phyloP scores from a whole-genome alignment of 2,329 filamentous ascomycete species.

The Colletotrichum paranaense region DNA sequence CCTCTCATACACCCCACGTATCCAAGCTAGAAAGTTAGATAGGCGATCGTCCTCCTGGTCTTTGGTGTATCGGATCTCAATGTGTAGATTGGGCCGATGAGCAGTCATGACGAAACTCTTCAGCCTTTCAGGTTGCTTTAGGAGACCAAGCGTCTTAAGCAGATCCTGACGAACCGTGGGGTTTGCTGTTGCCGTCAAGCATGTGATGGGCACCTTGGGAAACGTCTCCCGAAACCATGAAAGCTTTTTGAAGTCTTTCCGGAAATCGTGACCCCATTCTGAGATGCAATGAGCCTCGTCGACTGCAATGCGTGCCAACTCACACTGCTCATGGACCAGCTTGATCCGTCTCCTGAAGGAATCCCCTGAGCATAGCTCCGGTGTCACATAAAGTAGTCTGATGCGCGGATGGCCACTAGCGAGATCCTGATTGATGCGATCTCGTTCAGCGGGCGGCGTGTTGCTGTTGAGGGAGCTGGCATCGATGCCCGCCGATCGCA shows the following conservation, averaged over 20 bases:
- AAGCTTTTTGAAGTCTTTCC: conserved; percentile 89
- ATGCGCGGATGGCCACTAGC: conserved; percentile 87
- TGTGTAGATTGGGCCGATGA: conserved; percentile 86
- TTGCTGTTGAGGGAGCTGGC: conserved; percentile 91
- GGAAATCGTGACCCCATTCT: conserved; percentile 98
- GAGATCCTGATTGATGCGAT: conserved; percentile 81
- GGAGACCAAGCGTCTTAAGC: conserved; percentile 77
- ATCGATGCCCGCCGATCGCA: conserved; percentile 78
- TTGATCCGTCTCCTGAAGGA: conserved; percentile 80
- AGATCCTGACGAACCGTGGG: conserved; percentile 84
- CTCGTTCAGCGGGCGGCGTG: conserved; percentile 73
- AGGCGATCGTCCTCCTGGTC: conserved; percentile 80
- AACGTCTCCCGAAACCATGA: conserved; percentile 87
- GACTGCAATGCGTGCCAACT: conserved; percentile 88
- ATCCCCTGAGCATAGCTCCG: conserved; percentile 84
- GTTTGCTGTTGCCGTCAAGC: conserved; percentile 92
- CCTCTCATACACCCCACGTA: conserved; percentile 77
- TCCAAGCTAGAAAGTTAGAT: conserved; percentile 80
- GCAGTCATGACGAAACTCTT: conserved; percentile 87
- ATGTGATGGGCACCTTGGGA: conserved; percentile 89
- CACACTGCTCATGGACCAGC: conserved; percentile 80
- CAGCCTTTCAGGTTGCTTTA: conserved; percentile 66
- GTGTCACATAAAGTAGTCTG: conserved; percentile 91
- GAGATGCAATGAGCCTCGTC: conserved; percentile 98
- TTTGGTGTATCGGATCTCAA: conserved; percentile 86